Percentiles rank a stretch among this genome's conserved stretches.
These are phyloP conservation scores for Phascolomyces articulosus DNA, from an alignment of 371 early-diverging fungal genomes.

Conservation along the genomic window DNA sequence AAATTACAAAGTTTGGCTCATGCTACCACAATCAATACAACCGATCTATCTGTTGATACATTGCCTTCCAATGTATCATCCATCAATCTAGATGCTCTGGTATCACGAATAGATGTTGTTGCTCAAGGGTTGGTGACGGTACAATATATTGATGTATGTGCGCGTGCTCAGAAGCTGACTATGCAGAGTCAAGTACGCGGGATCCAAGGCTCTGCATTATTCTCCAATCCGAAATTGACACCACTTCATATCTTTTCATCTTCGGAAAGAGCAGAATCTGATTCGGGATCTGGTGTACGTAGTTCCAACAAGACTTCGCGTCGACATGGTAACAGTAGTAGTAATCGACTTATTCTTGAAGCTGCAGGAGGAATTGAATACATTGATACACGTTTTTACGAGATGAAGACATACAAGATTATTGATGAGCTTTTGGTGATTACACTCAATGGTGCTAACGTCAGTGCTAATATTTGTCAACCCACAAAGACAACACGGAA, in stretches of 20 bases:
- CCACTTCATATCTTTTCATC: slow-evolving; percentile 26
- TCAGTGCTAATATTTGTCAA: slow-evolving; percentile 47
- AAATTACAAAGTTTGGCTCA: slow-evolving; percentile 44
- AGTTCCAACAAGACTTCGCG: slow-evolving; percentile 43
- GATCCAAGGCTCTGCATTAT: slow-evolving; percentile 43
- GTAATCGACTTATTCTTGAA: slow-evolving; percentile 45
- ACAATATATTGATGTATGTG: slow-evolving; percentile 40
- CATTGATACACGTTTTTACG: slow-evolving; percentile 39
- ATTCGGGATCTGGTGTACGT: slow-evolving; percentile 47
- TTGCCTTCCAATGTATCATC: not conserved
- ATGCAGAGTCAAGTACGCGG: slow-evolving; percentile 39
- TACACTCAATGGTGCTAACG: slow-evolving; percentile 34
- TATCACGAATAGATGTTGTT: slow-evolving; percentile 41
- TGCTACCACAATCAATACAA: slow-evolving; percentile 17
- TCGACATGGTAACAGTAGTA: slow-evolving; percentile 16
- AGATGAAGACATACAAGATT: slow-evolving; percentile 18
- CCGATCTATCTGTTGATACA: not conserved
- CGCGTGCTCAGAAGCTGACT: slow-evolving; percentile 50
- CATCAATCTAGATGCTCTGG: slow-evolving; percentile 29
- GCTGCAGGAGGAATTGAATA: slow-evolving; percentile 44
- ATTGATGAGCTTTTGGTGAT: slow-evolving; percentile 32
- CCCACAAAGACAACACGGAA: slow-evolving; percentile 18
- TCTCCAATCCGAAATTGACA: slow-evolving; percentile 49
- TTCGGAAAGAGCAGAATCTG: slow-evolving; percentile 42
- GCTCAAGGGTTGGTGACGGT: slow-evolving; percentile 43